Evolutionary conservation across 805 yeast genomes (phyloP).

Genomic region (Metschnikowia hibisci): DNA sequence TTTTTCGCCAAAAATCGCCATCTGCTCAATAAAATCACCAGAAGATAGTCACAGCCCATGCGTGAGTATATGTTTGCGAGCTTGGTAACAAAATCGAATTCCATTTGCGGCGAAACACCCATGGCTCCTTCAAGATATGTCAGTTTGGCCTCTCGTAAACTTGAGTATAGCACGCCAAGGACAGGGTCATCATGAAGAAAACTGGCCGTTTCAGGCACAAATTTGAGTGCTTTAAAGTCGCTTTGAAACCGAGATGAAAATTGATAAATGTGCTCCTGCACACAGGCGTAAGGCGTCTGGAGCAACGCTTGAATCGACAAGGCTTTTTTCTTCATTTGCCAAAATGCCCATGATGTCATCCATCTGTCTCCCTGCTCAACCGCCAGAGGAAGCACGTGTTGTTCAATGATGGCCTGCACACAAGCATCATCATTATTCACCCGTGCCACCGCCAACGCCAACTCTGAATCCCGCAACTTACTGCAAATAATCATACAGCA

Average conservation of each 20-base stretch:
- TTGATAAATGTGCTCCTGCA: constrained; percentile 18
- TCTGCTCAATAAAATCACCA: constrained; percentile 54
- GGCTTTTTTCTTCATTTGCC: constrained; percentile 48
- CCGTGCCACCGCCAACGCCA: constrained; percentile 80
- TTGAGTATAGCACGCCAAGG: constrained; percentile 59
- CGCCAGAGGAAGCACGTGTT: constrained; percentile 52
- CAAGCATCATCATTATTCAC: constrained; percentile 44
- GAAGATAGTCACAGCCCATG: constrained; percentile 88
- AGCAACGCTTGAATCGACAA: constrained; percentile 62
- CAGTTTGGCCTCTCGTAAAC: constrained; percentile 51
- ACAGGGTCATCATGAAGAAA: constrained; percentile 80
- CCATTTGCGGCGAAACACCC: constrained; percentile 42
- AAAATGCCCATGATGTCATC: constrained; percentile 76
- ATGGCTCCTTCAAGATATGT: constrained; percentile 49
- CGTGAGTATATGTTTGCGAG: constrained; percentile 66
- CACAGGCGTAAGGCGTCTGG: constrained; percentile 44
- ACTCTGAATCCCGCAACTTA: constrained; percentile 61
- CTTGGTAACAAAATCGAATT: constrained; percentile 58
- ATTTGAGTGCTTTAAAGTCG: constrained; percentile 11
- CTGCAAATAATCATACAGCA: constrained; percentile 68
- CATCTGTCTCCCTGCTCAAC: constrained; percentile 67
- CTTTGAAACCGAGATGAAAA: constrained; percentile 22
- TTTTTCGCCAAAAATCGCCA: constrained; percentile 55
- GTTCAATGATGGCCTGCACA: constrained; percentile 45
- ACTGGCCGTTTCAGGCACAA: constrained; percentile 25